phyloP scores from a whole-genome alignment of 306 rosid species.

The Lablab purpureus region DNA sequence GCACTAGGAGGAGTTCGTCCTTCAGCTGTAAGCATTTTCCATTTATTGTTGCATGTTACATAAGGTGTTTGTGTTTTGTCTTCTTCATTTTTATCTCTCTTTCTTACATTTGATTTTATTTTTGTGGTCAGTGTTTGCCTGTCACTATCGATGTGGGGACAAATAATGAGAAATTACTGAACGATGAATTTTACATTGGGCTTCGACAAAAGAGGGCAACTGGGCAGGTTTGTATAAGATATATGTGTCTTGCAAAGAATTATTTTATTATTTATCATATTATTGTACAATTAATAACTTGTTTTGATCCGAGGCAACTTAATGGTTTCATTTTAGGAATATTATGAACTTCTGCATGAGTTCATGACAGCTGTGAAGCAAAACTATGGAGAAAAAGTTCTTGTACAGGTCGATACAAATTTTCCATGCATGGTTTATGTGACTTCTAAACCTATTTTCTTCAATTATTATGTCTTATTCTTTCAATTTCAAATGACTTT shows the following conservation, averaged over 20 bases:
- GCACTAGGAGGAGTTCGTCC: conserved; percentile 99
- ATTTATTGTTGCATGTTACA: background rate
- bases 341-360: conserved; percentile 82
- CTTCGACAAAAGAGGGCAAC: conserved; percentile 90
- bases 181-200: conserved; percentile 95
- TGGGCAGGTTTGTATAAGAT: conserved; percentile 77
- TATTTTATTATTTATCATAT: conserved; percentile 19
- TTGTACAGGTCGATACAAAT: conserved; percentile 76
- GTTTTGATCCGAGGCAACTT: conserved; percentile 42
- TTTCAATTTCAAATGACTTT: conserved; percentile 46
- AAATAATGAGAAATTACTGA: conserved; percentile 85
- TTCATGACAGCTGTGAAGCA: conserved; percentile 97
- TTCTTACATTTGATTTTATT: conserved; percentile 7
- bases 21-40: conserved; percentile 73
- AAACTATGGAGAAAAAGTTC: conserved; percentile 94
- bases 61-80: background rate
- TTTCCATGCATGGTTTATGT: conserved; percentile 33
- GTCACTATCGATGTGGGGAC: conserved; percentile 96
- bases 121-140: conserved; percentile 83
- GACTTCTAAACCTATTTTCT: conserved; percentile 14
- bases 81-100: background rate
- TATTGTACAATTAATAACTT: conserved; percentile 1
- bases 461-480: conserved; percentile 40
- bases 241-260: conserved; percentile 37
- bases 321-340: conserved; percentile 68